Evolutionary conservation across 495 filamentous ascomycete genomes (phyloP).

Genomic region (Aspergillus kassunensis): DNA sequence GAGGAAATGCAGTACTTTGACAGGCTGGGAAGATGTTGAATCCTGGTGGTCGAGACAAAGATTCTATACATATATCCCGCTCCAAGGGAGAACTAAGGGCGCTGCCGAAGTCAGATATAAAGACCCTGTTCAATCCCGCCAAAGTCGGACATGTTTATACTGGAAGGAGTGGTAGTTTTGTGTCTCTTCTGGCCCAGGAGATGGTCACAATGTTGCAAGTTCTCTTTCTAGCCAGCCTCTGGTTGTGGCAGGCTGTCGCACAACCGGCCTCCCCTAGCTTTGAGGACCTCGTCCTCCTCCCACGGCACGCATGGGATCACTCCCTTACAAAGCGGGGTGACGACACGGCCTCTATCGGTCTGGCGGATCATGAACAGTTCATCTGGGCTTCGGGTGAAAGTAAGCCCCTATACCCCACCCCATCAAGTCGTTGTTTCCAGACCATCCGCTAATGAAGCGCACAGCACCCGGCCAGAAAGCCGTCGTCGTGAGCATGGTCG

Average conservation of each 20-base stretch:
- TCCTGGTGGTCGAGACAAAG: too few species aligned
- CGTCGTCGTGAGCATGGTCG: slow-evolving; percentile 6
- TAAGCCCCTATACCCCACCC: not conserved
- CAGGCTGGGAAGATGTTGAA: too few species aligned
- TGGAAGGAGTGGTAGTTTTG: not conserved
- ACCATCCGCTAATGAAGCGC: not conserved
- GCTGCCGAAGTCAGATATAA: too few species aligned
- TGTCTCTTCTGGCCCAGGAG: too few species aligned
- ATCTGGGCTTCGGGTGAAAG: slow-evolving; percentile 4
- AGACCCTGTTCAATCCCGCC: too few species aligned
- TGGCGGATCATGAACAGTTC: slow-evolving; percentile 3
- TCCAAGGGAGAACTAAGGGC: too few species aligned
- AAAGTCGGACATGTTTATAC: too few species aligned
- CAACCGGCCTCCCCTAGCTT: not conserved
- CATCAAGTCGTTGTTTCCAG: not conserved
- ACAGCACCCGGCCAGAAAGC: not conserved
- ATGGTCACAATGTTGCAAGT: not conserved
- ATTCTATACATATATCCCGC: too few species aligned
- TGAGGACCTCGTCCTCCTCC: slow-evolving; percentile 1
- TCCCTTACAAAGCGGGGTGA: not conserved
- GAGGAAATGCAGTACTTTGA: too few species aligned
- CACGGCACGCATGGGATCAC: slow-evolving; percentile 4
- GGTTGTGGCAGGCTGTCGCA: not conserved
- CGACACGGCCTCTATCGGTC: not conserved
- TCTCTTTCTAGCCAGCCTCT: not conserved